phyloP scores from a whole-genome alignment of 2,329 filamentous ascomycete genomes.

The Gyromitra esculenta region DNA sequence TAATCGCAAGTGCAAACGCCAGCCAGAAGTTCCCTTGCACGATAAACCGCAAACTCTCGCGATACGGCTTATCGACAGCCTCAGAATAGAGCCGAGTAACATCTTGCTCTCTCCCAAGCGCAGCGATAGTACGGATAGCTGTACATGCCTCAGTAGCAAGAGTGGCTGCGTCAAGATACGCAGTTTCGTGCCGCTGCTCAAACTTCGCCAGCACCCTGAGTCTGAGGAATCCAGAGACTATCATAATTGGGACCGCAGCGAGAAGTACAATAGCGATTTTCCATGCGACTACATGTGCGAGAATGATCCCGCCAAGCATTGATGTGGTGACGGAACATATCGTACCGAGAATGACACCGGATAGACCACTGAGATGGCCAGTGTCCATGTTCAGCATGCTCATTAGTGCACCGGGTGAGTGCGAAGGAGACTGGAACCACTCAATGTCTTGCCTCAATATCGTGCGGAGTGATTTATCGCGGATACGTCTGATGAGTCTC shows the following conservation, averaged over 20 bases:
- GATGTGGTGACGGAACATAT: constrained; percentile 65
- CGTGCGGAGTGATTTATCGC: constrained; percentile 61
- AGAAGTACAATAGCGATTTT: constrained; percentile 65
- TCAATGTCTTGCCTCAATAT: constrained; percentile 57
- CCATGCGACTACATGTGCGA: constrained; percentile 65
- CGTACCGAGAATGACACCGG: constrained; percentile 65
- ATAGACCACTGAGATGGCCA: constrained; percentile 64
- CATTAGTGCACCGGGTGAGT: constrained; percentile 63
- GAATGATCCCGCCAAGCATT: constrained; percentile 63
- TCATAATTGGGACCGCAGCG: constrained; percentile 64
- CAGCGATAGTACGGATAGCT: constrained; percentile 71
- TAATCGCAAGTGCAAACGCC: constrained; percentile 62
- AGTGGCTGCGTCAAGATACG: constrained; percentile 71
- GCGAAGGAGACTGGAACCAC: constrained; percentile 63
- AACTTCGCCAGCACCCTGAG: constrained; percentile 67
- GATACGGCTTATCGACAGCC: constrained; percentile 62
- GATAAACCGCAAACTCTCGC: constrained; percentile 65
- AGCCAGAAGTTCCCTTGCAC: constrained; percentile 64
- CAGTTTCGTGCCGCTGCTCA: constrained; percentile 71
- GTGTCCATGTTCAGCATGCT: constrained; percentile 64
- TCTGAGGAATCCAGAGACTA: constrained; percentile 63
- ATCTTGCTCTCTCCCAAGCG: constrained; percentile 67
- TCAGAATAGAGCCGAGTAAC: constrained; percentile 62
- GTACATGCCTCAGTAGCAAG: constrained; percentile 75
- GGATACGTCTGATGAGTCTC: constrained; percentile 62